Evolutionary conservation across 1,284 basidiomycete genomes (phyloP), one percentile per base, ranked within the genome.

Genomic region (Rhodotorula glutinis): DNA sequence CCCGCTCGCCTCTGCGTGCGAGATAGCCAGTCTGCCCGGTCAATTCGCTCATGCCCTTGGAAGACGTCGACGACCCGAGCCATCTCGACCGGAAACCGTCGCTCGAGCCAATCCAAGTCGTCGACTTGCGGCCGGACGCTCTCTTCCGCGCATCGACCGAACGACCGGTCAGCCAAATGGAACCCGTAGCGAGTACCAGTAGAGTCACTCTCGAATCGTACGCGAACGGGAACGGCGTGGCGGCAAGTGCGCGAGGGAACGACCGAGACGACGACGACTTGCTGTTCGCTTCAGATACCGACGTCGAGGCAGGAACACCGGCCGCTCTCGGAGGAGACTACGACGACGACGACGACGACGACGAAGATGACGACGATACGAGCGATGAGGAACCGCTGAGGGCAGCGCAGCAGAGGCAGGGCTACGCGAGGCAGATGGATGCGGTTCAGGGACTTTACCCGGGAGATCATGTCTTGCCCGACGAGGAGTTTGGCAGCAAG

Each of bases 401-500:
- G 1, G 40, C n/a, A 21, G 40, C 33, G 21, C 43, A 29, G 27
- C 30, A 21, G n/a, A 17, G 17, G 30, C 19, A 21, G 2, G 23
- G 27, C 27, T 14, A n/a, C n/a, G 51, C 52, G 16, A 33, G 29
- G 16, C 19, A 23, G 23, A 60, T 30, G 40, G 47, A 43, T 19
- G 41, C 27, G 2, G 57, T 63, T 2, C 13, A 21, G 5, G 66
- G 66, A 9, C 41, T 67, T 13, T 60, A 40, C 43, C 30, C 9
- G 11, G 25, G 14, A 8, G 61, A 53, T n/a, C 27, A 30, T 0
- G 54, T 67, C n/a, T 17, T 63, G 14, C 61, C 66, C 11, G 53
- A 41, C 17, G 57, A 63, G 52, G 54, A 60, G 47, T 60, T 60
- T 9, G 66, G 66, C 16, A 52, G 43, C 27, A 57, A 53, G 27